phyloP scores from a whole-genome alignment of 1,139 yeast genomes.

The Hyphopichia pseudoburtonii region DNA sequence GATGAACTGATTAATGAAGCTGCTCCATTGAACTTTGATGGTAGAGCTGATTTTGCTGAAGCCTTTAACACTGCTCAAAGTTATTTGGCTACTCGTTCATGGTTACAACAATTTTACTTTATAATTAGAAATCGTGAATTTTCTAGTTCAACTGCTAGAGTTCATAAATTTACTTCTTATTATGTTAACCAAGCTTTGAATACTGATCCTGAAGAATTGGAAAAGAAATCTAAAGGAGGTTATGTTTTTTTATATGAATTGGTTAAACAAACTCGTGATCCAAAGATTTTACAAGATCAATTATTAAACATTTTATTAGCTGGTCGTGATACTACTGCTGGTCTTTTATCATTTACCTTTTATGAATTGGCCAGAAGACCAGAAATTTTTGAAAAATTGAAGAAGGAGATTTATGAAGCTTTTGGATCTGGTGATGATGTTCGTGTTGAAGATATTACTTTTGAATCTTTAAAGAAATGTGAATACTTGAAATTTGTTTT shows the following conservation, averaged over 20 bases:
- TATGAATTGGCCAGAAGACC: slow-evolving; percentile 45
- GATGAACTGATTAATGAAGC: slow-evolving; percentile 27
- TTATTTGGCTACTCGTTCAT: slow-evolving; percentile 26
- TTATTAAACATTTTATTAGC: slow-evolving; percentile 45
- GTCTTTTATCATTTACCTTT: slow-evolving; percentile 41
- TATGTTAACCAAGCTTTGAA: slow-evolving; percentile 32
- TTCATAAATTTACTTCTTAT: slow-evolving; percentile 35
- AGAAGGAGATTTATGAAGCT: slow-evolving; percentile 27
- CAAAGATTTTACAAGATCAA: slow-evolving; percentile 43
- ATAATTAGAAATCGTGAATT: slow-evolving; percentile 31
- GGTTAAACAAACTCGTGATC: slow-evolving; percentile 45
- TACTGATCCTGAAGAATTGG: slow-evolving; percentile 33
- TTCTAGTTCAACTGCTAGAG: slow-evolving; percentile 23
- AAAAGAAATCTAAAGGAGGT: slow-evolving; percentile 34
- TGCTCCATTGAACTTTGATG: slow-evolving; percentile 13
- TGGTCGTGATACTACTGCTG: slow-evolving; percentile 51
- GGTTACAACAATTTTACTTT: slow-evolving; percentile 28
- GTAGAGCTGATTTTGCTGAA: slow-evolving; percentile 19
- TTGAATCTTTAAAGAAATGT: slow-evolving; percentile 51
- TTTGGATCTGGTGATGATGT: slow-evolving; percentile 39
- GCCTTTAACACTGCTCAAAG: slow-evolving; percentile 32
- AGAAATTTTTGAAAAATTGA: slow-evolving; percentile 31
- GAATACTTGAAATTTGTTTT: slow-evolving; percentile 47
- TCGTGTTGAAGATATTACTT: slow-evolving; percentile 33
- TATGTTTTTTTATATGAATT: slow-evolving; percentile 46